phyloP scores from a whole-genome alignment of 441 rosid genomes.

The Adansonia rubrostipa region DNA sequence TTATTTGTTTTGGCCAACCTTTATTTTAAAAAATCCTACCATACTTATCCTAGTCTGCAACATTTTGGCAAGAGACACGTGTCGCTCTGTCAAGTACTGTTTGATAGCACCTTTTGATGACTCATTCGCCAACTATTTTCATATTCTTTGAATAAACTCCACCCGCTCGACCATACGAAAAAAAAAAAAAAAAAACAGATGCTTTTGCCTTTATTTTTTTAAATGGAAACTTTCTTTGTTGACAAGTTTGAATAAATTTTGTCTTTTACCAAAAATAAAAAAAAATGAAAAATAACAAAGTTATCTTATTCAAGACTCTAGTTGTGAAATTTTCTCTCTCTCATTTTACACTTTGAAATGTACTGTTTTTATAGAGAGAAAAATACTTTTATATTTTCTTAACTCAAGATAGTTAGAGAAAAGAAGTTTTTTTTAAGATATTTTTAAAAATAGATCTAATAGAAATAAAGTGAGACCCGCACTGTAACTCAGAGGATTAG shows the following conservation, averaged over 20 bases:
- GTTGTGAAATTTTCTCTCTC: too few species aligned
- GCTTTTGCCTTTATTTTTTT: background rate
- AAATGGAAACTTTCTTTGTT: background rate
- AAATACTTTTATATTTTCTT: too few species aligned
- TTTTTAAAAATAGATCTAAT: too few species aligned
- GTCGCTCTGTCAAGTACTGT: background rate
- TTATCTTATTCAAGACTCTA: too few species aligned
- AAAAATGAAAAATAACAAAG: too few species aligned
- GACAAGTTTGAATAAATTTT: background rate
- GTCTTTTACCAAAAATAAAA: background rate
- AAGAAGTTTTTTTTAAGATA: too few species aligned
- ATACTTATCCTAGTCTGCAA: conserved; percentile 12
- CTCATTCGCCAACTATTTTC: background rate
- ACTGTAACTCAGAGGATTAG: too few species aligned
- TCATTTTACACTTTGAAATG: too few species aligned
- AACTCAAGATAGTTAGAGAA: too few species aligned
- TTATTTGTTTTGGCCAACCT: background rate
- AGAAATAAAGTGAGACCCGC: too few species aligned
- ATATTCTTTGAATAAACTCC: background rate
- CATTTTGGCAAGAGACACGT: background rate
- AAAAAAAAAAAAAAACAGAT: background rate
- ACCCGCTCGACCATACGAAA: background rate
- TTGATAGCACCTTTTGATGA: background rate
- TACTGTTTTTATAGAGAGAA: too few species aligned
- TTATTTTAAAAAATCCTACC: background rate